phyloP scores from a whole-genome alignment of 1,284 basidiomycete species.

The Rhodotorula sp. region DNA sequence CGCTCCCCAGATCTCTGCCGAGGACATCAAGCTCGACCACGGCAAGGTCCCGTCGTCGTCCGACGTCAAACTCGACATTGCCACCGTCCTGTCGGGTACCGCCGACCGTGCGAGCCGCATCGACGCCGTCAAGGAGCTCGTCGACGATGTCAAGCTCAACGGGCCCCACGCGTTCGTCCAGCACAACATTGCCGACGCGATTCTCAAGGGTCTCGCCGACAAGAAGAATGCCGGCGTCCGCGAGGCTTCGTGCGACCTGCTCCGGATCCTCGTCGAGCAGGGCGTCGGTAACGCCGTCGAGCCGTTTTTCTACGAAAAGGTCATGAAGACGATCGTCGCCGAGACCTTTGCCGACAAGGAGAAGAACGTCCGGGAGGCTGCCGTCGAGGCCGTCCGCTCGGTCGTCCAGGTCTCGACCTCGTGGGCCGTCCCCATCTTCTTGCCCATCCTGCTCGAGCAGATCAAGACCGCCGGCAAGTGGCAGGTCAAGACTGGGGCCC shows the following conservation, averaged over 20 bases:
- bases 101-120: slow-evolving; percentile 47
- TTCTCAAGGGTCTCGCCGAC: slow-evolving; percentile 55
- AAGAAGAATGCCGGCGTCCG: slow-evolving; percentile 68
- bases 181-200: slow-evolving; percentile 73
- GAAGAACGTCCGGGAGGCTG: slow-evolving; percentile 76
- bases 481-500: slow-evolving; percentile 94
- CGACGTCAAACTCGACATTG: slow-evolving; percentile 51
- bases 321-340: slow-evolving; percentile 76
- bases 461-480: slow-evolving; percentile 97
- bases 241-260: slow-evolving; percentile 74
- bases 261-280: slow-evolving; percentile 67
- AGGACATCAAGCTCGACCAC: slow-evolving; percentile 36
- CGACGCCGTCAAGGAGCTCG: slow-evolving; percentile 51
- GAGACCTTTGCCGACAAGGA: slow-evolving; percentile 93
- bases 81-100: slow-evolving; percentile 47
- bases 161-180: slow-evolving; percentile 63
- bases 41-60: slow-evolving; percentile 37
- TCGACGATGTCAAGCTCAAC: slow-evolving; percentile 51
- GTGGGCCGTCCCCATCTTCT: slow-evolving; percentile 80
- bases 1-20: slow-evolving; percentile 34
- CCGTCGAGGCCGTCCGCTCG: slow-evolving; percentile 77
- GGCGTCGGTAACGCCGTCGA: slow-evolving; percentile 83
- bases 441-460: slow-evolving; percentile 88
- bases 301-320: slow-evolving; percentile 75
- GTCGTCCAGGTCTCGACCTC: slow-evolving; percentile 82